Evolutionary conservation across 345 rosid species (phyloP).

Genomic region (Boechera retrofracta): DNA sequence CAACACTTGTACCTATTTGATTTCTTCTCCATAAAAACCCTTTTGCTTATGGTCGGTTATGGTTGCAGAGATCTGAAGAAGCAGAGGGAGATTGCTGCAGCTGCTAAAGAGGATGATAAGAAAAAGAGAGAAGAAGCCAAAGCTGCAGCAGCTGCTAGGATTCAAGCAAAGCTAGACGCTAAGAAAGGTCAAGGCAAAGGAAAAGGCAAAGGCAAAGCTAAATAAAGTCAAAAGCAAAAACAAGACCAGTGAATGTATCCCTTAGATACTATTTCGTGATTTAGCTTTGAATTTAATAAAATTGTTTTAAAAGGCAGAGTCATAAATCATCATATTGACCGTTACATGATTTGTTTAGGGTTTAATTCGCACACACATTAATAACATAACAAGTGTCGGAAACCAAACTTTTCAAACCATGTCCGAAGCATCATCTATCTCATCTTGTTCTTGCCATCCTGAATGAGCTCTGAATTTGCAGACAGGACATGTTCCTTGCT

Average conservation of each 20-base stretch:
- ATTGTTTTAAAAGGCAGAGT: neutral
- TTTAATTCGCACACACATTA: conserved; percentile 4
- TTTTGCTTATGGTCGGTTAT: neutral
- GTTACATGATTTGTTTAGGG: conserved; percentile 25
- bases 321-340: conserved; percentile 3
- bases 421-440: conserved; percentile 52
- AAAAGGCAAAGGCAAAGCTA: conserved; percentile 77
- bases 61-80: conserved; percentile 81
- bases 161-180: conserved; percentile 86
- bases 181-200: conserved; percentile 87
- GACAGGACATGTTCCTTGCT: conserved; percentile 88
- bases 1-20: neutral
- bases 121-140: conserved; percentile 92
- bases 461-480: conserved; percentile 76
- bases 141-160: conserved; percentile 89
- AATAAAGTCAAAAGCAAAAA: conserved; percentile 19
- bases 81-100: conserved; percentile 84
- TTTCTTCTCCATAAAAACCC: neutral
- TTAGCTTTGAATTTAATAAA: neutral
- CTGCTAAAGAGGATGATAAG: conserved; percentile 81
- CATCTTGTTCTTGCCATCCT: conserved; percentile 61
- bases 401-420: conserved; percentile 52
- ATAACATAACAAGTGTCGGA: conserved; percentile 13
- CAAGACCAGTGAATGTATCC: neutral
- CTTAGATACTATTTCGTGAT: conserved; percentile 8